Conservation (phyloP, 768 basidiomycete genomes). For the Phylloporus sp. region DNA sequence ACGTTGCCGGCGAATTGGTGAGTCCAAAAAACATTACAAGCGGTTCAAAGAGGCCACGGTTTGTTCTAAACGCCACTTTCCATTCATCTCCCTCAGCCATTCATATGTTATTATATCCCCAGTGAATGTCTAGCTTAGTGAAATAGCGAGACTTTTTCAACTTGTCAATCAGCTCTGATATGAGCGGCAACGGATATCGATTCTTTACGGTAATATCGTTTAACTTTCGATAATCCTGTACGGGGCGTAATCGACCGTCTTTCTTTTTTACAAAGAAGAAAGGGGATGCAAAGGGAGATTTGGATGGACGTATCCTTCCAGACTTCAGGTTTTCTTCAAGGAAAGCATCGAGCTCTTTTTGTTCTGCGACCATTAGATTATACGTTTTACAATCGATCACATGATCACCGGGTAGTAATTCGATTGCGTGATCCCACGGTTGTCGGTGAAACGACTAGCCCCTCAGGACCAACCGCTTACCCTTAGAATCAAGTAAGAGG, state of each 20-base stretch:
- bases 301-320: conserved; percentile 14
- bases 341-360: not conserved
- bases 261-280: conserved; percentile 34
- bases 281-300: conserved; percentile 18
- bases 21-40: conserved; percentile 7
- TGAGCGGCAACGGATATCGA: conserved; percentile 23
- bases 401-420: not conserved
- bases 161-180: conserved; percentile 21
- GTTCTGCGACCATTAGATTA: not conserved
- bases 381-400: not conserved
- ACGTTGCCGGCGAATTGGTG: conserved; percentile 9
- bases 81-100: conserved; percentile 27
- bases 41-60: not conserved
- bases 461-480: too few species aligned
- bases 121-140: conserved; percentile 28
- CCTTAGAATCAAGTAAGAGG: too few species aligned
- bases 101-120: conserved; percentile 32
- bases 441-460: too few species aligned
- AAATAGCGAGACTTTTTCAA: conserved; percentile 19
- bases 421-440: not conserved
- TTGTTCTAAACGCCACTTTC: conserved; percentile 30
- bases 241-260: conserved; percentile 26
- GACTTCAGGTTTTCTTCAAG: not conserved
- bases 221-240: conserved; percentile 32
- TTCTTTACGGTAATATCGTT: conserved; percentile 28